A percentile compares a stretch with the other conserved stretches of the same genome.
Conservation (phyloP, 768 basidiomycete species). For the Postia placenta region DNA sequence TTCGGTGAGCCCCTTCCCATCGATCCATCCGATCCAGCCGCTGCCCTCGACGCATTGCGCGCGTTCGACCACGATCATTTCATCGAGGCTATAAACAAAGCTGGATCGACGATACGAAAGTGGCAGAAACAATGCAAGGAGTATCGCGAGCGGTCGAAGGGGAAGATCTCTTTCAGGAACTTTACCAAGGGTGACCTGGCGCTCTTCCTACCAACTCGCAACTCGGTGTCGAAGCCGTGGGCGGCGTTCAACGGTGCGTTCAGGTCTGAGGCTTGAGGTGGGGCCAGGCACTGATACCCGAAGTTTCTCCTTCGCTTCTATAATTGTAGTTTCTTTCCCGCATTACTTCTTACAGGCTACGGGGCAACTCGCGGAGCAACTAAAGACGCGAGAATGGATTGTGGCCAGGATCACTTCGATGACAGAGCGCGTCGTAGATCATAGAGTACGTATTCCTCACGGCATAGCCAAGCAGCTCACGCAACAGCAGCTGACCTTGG, state of each 20-base stretch:
- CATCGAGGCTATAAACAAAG: constrained; percentile 74
- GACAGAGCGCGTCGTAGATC: constrained; percentile 77
- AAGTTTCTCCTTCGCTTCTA: constrained; percentile 25
- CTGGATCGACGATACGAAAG: constrained; percentile 83
- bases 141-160: constrained; percentile 91
- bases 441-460: constrained; percentile 44
- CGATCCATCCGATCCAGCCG: constrained; percentile 68
- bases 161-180: constrained; percentile 94
- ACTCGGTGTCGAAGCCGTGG: constrained; percentile 92
- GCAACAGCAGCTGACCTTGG: not conserved
- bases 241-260: constrained; percentile 93
- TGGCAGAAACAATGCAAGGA: constrained; percentile 98
- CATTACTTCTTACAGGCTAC: constrained; percentile 95
- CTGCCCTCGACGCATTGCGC: constrained; percentile 63
- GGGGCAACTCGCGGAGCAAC: constrained; percentile 79
- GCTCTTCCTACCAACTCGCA: constrained; percentile 91
- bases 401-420: constrained; percentile 89
- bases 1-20: constrained; percentile 64
- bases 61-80: constrained; percentile 83
- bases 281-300: constrained; percentile 18
- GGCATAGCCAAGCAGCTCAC: not conserved
- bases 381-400: constrained; percentile 91
- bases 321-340: constrained; percentile 77
- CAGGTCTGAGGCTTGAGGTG: constrained; percentile 5
- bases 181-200: constrained; percentile 95